Evolutionary conservation across 106 monocot genomes (phyloP), one percentile per base, ranked within the genome.

Genomic region (Phalaenopsis aphrodite): DNA sequence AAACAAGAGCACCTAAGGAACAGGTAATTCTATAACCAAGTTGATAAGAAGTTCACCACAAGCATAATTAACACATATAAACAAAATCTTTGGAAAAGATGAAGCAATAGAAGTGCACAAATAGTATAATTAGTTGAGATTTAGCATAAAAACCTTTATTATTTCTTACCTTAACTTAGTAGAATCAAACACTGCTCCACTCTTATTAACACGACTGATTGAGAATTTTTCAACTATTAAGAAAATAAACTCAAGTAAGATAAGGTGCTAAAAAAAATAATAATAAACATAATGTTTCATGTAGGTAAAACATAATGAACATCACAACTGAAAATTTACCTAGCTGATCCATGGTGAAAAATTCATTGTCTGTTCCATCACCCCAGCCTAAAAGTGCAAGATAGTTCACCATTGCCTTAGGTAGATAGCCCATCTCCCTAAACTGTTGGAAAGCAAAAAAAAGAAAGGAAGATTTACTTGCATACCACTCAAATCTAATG

Each of bases 291-390:
- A n/a, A 19, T 56, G 72, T 69, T 68, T 43, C 56, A 43, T 73
- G 72, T 37, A 61, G 30, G 55, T n/a, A 47, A 69, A 66, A 55
- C 67, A 79, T 21, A 56, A 12, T 43, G 45, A 66, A 78, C 8
- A 38, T 47, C 30, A 18, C 52, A 74, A 18, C 75, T 37, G 17
- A 61, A 78, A 76, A 91, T 90, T 77, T 41, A 96, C 96, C 90
- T 80, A 99, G 95, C 48, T 99, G 83, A 81, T 95, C 87, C 42
- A 91, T 88, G n/a, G 91, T 88, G 82, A 89, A 99, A 84, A 99
- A 95, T 82, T 99, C 98, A 88, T 95, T 99, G 83, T 95, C 98
- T 72, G 98, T 99, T 49, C 98, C 98, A 89, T 99, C 98, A 88
- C 98, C 93, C 98, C 98, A 99, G 65, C 98, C 98, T 56, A 99